These are phyloP conservation scores for Ambrosiella beaveri DNA, from an alignment of 2,329 filamentous ascomycete genomes.

Conservation along the genomic window DNA sequence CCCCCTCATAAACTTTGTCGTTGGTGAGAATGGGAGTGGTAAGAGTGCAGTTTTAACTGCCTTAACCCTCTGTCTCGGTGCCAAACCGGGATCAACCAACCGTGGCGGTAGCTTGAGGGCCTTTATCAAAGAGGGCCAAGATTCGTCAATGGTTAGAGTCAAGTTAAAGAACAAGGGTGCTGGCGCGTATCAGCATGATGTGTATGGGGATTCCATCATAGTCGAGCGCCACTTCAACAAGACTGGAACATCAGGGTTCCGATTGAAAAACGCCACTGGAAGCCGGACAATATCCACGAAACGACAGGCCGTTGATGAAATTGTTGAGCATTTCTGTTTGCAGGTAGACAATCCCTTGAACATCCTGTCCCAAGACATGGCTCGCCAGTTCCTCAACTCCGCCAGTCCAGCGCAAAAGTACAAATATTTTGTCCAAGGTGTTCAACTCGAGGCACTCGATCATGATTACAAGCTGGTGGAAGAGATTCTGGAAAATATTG, in stretches of 20 bases:
- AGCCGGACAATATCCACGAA: conserved; percentile 63
- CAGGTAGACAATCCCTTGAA: conserved; percentile 97
- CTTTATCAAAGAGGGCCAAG: conserved; percentile 77
- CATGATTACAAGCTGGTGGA: conserved; percentile 77
- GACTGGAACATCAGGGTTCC: conserved; percentile 63
- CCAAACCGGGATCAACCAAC: conserved; percentile 83
- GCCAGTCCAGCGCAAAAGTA: conserved; percentile 77
- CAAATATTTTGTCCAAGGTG: conserved; percentile 88
- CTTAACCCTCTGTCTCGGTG: conserved; percentile 83
- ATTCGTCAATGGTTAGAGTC: conserved; percentile 60
- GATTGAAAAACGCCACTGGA: conserved; percentile 52
- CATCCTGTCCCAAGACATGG: conserved; percentile 86
- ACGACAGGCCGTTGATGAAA: conserved; percentile 75
- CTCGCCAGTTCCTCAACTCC: conserved; percentile 77
- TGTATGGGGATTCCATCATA: conserved; percentile 71
- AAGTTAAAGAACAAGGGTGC: conserved; percentile 81
- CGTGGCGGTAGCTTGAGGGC: conserved; percentile 76
- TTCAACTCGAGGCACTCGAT: conserved; percentile 81
- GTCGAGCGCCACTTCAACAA: conserved; percentile 81
- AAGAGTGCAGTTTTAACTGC: conserved; percentile 93
- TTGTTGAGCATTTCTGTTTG: conserved; percentile 80
- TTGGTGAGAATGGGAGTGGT: conserved; percentile 91
- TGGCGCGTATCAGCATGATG: conserved; percentile 64
- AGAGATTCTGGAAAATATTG: conserved; percentile 58
- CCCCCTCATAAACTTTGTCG: conserved; percentile 92